Base-by-base conservation (phyloP, 1,284 basidiomycete species). In the Uromyces viciae-fabae region DNA sequence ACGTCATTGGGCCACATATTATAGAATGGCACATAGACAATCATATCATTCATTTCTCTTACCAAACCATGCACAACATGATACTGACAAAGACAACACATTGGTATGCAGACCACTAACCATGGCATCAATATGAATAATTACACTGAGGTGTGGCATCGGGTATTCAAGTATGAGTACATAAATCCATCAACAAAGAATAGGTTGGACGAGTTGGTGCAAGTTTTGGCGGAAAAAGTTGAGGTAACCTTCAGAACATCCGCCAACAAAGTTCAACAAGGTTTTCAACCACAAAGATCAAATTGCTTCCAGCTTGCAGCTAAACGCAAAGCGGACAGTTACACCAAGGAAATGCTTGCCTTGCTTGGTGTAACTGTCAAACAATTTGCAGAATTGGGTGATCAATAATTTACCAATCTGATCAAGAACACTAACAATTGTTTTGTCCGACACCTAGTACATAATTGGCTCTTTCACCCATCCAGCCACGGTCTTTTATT, bases 41-140 rank as follows among this genome's bases (percentile, higher is more conserved):
- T n/a, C n/a, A n/a, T n/a, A n/a, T n/a, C n/a, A n/a, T n/a, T n/a
- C n/a, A n/a, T n/a, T n/a, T n/a, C n/a, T n/a, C n/a, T n/a, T n/a
- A n/a, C n/a, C n/a, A n/a, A n/a, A n/a, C n/a, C n/a, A n/a, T n/a
- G n/a, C n/a, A n/a, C n/a, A n/a, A n/a, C n/a, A n/a, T n/a, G n/a
- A n/a, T n/a, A n/a, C n/a, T n/a, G n/a, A n/a, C n/a, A n/a, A n/a
- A n/a, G n/a, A n/a, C n/a, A n/a, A n/a, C n/a, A n/a, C n/a, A n/a
- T n/a, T n/a, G n/a, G n/a, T n/a, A n/a, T n/a, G n/a, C 40, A 68
- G 64, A 68, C 40, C 8, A 2, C 64, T 22, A 22, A 68, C 38
- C 64, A 68, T 42, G 64, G 64, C 3, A 68, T 68, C 17, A 15
- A 42, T 33, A 68, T 42, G 28, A 68, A 68, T 25, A 68, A 68